Evolutionary conservation across 495 filamentous ascomycete species (phyloP), one percentile per base, ranked within the genome.

Genomic region (Talaromyces thailandensis): DNA sequence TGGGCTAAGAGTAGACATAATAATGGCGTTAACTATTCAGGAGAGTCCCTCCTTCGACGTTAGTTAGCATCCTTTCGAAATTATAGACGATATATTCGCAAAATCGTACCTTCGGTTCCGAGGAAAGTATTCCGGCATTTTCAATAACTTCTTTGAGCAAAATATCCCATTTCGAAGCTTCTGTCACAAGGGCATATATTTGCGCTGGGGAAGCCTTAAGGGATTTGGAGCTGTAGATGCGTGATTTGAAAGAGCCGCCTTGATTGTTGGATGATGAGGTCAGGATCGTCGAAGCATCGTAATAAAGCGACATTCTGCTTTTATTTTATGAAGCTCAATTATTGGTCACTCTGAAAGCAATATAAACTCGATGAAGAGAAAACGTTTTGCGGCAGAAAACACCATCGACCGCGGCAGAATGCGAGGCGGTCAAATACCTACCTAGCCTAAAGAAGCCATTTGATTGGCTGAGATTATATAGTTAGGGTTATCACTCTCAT

Each of bases 131-230:
- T 24, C 84, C 85, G 3, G 91, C 80, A 35, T 79, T 82, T 58
- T 93, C 90, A 69, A 98, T 85, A 3, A 97, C 87, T 62, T 95
- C 91, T 58, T 91, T 89, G 14, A 98, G 75, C 3, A 96, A 79
- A 23, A 80, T 70, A 63, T 91, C 91, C 91, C 95, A 96, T 87
- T 96, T 96, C 51, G 89, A 83, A 2, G 91, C 86, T 70, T 97
- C 92, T 31, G 85, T 83, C 40, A 88, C 85, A 6, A 98, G 75
- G 2, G 94, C 94, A 68, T 93, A 97, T 52, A 98, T 74, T 65
- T 94, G 89, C 21, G 88, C 87, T 0, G 88, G 90, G 0, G 84
- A 81, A 1, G 90, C 91, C 63, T 92, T 93, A 18, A 89, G 72
- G 23, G 79, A 76, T 58, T 83, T 83, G 60, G 81, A 78, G 37